Conservation (phyloP, 371 early-diverging fungal genomes). For the Saksenaea oblongispora region DNA sequence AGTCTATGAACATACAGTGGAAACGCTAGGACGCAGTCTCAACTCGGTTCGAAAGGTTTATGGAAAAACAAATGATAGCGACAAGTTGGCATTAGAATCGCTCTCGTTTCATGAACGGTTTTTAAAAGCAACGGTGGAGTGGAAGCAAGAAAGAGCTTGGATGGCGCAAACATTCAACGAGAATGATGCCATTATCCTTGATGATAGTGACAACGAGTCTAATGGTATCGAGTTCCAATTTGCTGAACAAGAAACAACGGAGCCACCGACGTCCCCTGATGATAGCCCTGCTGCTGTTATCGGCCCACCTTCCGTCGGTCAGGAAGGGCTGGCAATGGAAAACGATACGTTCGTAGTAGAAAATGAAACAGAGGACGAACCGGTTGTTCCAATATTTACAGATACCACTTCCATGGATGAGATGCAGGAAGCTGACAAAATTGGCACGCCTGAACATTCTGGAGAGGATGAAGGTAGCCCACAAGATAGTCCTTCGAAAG, state of each 20-base stretch:
- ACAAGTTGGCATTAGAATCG: slow-evolving; percentile 40
- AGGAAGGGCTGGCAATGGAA: not conserved
- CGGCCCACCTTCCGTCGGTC: not conserved
- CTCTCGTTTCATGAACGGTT: slow-evolving; percentile 45
- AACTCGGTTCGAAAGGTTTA: slow-evolving; percentile 36
- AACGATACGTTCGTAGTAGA: not conserved
- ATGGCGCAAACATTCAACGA: not conserved
- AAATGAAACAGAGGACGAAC: not conserved
- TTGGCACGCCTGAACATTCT: too few species aligned
- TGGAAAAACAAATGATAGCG: slow-evolving; percentile 51
- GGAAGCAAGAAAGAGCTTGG: slow-evolving; percentile 20
- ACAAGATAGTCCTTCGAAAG: too few species aligned
- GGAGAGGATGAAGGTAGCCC: too few species aligned
- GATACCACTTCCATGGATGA: too few species aligned
- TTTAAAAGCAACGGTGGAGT: slow-evolving; percentile 27
- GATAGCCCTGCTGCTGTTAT: not conserved
- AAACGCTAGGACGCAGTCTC: slow-evolving; percentile 23
- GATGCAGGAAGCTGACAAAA: too few species aligned
- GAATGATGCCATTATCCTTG: not conserved
- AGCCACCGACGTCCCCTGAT: not conserved
- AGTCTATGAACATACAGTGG: slow-evolving; percentile 38
- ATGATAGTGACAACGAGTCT: slow-evolving; percentile 23
- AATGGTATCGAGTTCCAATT: slow-evolving; percentile 12
- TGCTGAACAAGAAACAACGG: not conserved
- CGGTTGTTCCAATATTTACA: too few species aligned